These are phyloP conservation scores for Phalaenopsis equestris DNA, from an alignment of 106 monocot species.

Conservation along the genomic window DNA sequence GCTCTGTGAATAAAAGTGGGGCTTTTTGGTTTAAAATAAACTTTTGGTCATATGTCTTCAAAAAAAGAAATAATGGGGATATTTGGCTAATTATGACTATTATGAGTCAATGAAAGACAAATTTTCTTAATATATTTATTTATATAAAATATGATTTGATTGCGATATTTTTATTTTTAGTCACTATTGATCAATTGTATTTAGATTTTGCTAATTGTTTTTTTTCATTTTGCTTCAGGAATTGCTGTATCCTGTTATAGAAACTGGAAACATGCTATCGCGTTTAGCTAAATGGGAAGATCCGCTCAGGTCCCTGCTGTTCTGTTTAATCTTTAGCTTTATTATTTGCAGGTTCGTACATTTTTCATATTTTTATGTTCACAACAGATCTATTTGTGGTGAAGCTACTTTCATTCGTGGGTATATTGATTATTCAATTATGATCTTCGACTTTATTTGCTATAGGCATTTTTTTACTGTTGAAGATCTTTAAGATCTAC, in stretches of 20 bases:
- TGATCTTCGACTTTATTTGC: not conserved
- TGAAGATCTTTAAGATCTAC: not conserved
- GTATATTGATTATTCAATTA: not conserved
- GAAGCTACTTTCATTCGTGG: not conserved
- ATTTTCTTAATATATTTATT: too few relatives aligned
- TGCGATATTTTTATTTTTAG: not conserved
- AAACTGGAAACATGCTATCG: slow-evolving; percentile 53
- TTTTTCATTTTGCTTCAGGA: slow-evolving; percentile 38
- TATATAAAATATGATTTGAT: too few relatives aligned
- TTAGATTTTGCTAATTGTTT: not conserved
- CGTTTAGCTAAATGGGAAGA: slow-evolving; percentile 68
- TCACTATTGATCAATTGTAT: not conserved
- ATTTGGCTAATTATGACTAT: not conserved
- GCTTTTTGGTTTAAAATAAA: too few relatives aligned
- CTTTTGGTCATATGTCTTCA: too few relatives aligned
- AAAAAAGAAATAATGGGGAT: too few relatives aligned
- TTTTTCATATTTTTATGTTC: not conserved
- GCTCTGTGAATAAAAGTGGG: too few relatives aligned
- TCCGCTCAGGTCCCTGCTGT: slow-evolving; percentile 62
- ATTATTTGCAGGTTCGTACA: slow-evolving; percentile 63
- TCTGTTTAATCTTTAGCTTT: slow-evolving; percentile 49
- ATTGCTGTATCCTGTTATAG: slow-evolving; percentile 56
- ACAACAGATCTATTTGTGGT: not conserved
- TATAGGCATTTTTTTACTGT: not conserved
- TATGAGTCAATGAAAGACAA: not conserved